phyloP scores from a whole-genome alignment of 2,329 filamentous ascomycete species.

The Myrmaecium sp. region DNA sequence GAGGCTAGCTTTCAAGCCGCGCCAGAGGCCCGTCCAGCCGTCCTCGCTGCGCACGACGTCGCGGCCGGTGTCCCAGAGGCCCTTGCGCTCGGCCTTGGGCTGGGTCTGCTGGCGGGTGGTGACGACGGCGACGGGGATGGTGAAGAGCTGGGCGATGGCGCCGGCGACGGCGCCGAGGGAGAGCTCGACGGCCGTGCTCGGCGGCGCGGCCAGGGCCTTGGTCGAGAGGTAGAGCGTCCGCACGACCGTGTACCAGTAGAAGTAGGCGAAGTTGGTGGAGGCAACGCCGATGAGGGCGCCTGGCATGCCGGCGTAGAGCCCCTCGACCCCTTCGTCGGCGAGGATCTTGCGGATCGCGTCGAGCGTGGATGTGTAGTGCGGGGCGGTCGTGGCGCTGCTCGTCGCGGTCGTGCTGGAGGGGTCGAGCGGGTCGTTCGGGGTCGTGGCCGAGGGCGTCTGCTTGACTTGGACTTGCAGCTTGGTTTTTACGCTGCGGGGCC shows the following conservation, averaged over 20 bases:
- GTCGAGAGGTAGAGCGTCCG: conserved; percentile 57
- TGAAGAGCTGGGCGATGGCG: conserved; percentile 85
- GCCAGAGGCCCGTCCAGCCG: conserved; percentile 77
- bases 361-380: conserved; percentile 73
- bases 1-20: conserved; percentile 86
- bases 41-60: conserved; percentile 87
- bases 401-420: conserved; percentile 17
- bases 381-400: conserved; percentile 33
- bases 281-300: conserved; percentile 81
- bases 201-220: conserved; percentile 40
- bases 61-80: conserved; percentile 67
- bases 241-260: conserved; percentile 95
- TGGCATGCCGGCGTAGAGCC: conserved; percentile 77
- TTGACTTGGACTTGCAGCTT: conserved; percentile 90
- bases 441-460: conserved; percentile 23
- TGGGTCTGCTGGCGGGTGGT: conserved; percentile 95
- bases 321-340: conserved; percentile 59
- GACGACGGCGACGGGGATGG: conserved; percentile 87
- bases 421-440: conserved; percentile 23
- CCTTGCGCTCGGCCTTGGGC: conserved; percentile 65
- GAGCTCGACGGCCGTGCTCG: conserved; percentile 69
- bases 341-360: conserved; percentile 80
- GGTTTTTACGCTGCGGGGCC: conserved; percentile 66
- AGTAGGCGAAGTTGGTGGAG: conserved; percentile 97
- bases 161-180: conserved; percentile 74